phyloP scores from a whole-genome alignment of 495 filamentous ascomycete species.

The Penicillium daleae region DNA sequence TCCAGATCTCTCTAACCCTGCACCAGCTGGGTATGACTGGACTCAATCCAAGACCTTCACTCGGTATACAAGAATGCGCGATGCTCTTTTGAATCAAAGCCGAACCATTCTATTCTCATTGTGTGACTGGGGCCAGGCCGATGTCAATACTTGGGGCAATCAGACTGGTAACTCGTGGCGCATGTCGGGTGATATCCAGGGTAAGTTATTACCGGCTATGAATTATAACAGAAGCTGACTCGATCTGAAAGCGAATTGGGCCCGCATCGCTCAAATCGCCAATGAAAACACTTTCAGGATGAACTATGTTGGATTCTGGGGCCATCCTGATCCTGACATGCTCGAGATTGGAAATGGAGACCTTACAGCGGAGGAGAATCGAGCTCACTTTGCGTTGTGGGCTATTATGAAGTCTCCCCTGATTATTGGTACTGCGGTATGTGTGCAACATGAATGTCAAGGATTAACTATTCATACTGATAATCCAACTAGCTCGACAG shows the following conservation, averaged over 20 bases:
- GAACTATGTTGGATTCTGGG: constrained; percentile 55
- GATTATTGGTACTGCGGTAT: constrained; percentile 57
- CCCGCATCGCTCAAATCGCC: constrained; percentile 44
- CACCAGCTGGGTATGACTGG: constrained; percentile 57
- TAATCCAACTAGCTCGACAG: constrained; percentile 40
- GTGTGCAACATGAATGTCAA: constrained; percentile 14
- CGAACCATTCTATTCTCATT: constrained; percentile 66
- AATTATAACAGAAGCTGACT: constrained; percentile 12
- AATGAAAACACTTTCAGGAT: constrained; percentile 52
- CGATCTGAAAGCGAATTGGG: constrained; percentile 40
- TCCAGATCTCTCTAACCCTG: constrained; percentile 37
- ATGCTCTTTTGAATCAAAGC: constrained; percentile 57
- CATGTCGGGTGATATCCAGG: constrained; percentile 56
- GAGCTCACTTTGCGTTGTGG: constrained; percentile 59
- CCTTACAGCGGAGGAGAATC: constrained; percentile 53
- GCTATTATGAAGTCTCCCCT: constrained; percentile 61
- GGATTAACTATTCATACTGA: constrained; percentile 16
- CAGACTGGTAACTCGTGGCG: constrained; percentile 58
- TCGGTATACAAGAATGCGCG: constrained; percentile 61
- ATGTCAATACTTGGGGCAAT: constrained; percentile 57
- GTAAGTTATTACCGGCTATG: constrained; percentile 25
- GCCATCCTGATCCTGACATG: constrained; percentile 68
- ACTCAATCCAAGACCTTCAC: constrained; percentile 52
- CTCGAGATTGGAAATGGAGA: constrained; percentile 68
- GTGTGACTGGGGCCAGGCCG: constrained; percentile 65